Conservation (phyloP, 345 rosid genomes). For the Eucalyptus decipiens region DNA sequence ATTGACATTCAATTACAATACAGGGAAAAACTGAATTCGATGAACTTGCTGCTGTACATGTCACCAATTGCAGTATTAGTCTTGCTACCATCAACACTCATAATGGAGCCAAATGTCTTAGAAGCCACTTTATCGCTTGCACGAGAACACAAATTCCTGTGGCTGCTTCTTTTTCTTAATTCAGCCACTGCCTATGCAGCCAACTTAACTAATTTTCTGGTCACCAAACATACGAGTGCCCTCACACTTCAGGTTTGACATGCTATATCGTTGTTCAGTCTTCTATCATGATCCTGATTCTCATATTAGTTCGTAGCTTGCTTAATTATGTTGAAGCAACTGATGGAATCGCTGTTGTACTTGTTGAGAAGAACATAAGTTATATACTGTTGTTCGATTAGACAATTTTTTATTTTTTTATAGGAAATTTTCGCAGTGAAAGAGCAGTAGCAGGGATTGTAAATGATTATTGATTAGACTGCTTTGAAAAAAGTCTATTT, state of each 20-base stretch:
- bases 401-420: not conserved
- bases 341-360: not conserved
- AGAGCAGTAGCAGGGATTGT: not conserved
- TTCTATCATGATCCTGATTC: not conserved
- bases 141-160: conserved; percentile 52
- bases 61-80: conserved; percentile 77
- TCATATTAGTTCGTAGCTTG: not conserved
- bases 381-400: not conserved
- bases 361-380: not conserved
- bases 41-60: conserved; percentile 92
- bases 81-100: conserved; percentile 50
- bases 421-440: not conserved
- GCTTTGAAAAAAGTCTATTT: not conserved
- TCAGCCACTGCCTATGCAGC: conserved; percentile 78
- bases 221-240: conserved; percentile 88
- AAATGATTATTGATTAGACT: not conserved
- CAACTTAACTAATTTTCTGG: conserved; percentile 84
- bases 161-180: conserved; percentile 59
- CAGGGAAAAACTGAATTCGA: conserved; percentile 93
- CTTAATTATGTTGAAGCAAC: not conserved
- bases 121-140: conserved; percentile 51
- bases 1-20: conserved; percentile 1
- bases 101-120: conserved; percentile 77
- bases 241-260: conserved; percentile 75
- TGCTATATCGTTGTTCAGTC: not conserved